Evolutionary conservation across 2,329 filamentous ascomycete genomes (phyloP), one percentile per base, ranked within the genome.

Genomic region (Aureobasidium namibiae): DNA sequence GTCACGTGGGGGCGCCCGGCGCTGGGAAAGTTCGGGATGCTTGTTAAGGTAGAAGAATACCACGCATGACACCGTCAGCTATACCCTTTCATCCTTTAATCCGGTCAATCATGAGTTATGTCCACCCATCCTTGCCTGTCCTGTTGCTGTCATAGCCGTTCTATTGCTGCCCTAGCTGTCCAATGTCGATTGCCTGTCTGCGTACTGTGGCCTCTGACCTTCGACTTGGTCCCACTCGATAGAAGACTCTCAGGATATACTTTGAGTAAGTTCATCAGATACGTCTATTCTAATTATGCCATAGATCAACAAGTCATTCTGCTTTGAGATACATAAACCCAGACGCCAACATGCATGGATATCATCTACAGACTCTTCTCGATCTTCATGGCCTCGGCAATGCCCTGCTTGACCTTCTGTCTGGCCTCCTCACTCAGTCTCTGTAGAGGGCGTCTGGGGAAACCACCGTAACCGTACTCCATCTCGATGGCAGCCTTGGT

Each of bases 401-500:
- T 68, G n/a, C 66, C 67, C 29, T 65, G 59, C 63, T 66, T 68
- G 60, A 69, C 64, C 62, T 66, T 62, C 56, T 67, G 61, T 53
- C 61, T 63, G 42, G 61, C 62, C 39, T 80, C 83, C 67, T 83
- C 73, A 41, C 82, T 79, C 53, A 90, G 73, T 61, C 83, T 79
- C 78, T 85, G 86, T 64, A 92, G 79, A 56, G 90, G 90, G 66
- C 81, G 79, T 61, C 90, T 82, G 5, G 89, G 88, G 70, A 84
- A 83, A 3, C 87, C 88, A 29, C 90, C 90, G 70, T 95, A 95
- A 50, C 89, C 89, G 69, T 84, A 90, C 72, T 90, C 90, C 65
- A 78, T 83, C 76, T 94, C 85, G 66, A 95, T 85, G 11, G 87
- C 89, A 65, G 82, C 83, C 80, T 95, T 95, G 23, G 90, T 94